Conservation (phyloP, 192 early-diverging fungal genomes). For the Dissophora globulifera region DNA sequence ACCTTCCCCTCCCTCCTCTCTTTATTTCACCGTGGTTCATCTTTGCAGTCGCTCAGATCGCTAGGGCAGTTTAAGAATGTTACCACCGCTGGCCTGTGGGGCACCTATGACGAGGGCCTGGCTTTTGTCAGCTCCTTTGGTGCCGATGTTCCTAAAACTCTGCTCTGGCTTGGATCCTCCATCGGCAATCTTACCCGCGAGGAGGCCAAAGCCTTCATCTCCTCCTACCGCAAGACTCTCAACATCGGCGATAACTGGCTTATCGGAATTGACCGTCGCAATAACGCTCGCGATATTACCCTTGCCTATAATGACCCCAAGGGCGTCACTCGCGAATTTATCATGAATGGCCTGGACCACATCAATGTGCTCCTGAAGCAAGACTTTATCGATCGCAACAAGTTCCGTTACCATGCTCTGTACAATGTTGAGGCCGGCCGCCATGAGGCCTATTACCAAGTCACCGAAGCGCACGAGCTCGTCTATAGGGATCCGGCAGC, state of each 20-base stretch:
- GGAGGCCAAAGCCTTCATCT: conserved; percentile 77
- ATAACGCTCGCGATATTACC: conserved; percentile 72
- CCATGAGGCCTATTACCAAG: conserved; percentile 83
- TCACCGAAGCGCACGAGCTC: conserved; percentile 61
- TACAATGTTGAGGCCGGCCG: conserved; percentile 82
- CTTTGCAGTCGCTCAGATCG: conserved; percentile 72
- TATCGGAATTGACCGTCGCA: conserved; percentile 89
- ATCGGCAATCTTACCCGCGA: conserved; percentile 80
- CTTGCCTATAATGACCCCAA: conserved; percentile 88
- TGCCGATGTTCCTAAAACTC: conserved; percentile 68
- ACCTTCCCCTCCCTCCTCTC: not conserved
- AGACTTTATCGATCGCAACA: conserved; percentile 65
- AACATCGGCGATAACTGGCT: conserved; percentile 78
- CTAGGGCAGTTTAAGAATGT: conserved; percentile 76
- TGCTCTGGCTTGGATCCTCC: conserved; percentile 92
- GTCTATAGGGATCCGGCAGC: conserved; percentile 44
- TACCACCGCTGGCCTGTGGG: conserved; percentile 81
- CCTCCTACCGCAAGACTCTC: conserved; percentile 67
- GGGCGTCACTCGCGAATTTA: conserved; percentile 81
- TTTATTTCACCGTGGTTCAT: too few relatives aligned
- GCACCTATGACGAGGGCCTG: conserved; percentile 90
- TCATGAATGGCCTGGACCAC: conserved; percentile 87
- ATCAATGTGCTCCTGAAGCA: conserved; percentile 74
- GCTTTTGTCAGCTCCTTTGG: conserved; percentile 65
- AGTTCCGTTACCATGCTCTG: conserved; percentile 78